Percentiles rank a stretch among this genome's conserved stretches.
These are phyloP conservation scores for Monosporozyma siamensis DNA, from an alignment of 805 yeast genomes.

Conservation along the genomic window DNA sequence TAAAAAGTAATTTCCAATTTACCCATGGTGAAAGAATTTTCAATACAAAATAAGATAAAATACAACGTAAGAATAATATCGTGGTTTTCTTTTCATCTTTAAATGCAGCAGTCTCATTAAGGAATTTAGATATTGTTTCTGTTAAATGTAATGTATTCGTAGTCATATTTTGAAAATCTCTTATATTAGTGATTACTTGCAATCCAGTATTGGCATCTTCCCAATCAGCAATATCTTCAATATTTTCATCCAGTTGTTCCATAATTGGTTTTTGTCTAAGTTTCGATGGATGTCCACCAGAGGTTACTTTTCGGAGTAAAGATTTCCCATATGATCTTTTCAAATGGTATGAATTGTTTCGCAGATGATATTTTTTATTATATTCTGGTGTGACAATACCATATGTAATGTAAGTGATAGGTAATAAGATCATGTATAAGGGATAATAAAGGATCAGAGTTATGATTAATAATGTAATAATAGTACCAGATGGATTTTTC, in stretches of 20 bases:
- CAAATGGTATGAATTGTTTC: background rate
- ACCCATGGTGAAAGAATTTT: constrained; percentile 41
- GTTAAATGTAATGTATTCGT: constrained; percentile 42
- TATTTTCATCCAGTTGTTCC: background rate
- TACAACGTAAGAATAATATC: constrained; percentile 39
- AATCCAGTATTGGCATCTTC: constrained; percentile 22
- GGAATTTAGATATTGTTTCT: constrained; percentile 44
- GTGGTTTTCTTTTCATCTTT: constrained; percentile 61
- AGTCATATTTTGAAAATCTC: constrained; percentile 63
- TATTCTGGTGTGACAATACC: constrained; percentile 66
- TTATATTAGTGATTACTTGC: constrained; percentile 48
- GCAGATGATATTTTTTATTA: constrained; percentile 53
- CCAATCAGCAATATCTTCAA: constrained; percentile 3
- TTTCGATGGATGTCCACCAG: constrained; percentile 14
- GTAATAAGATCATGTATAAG: constrained; percentile 52
- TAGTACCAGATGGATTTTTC: constrained; percentile 64
- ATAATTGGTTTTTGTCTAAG: background rate
- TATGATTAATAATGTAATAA: constrained; percentile 47
- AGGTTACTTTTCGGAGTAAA: constrained; percentile 33
- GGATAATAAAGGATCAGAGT: constrained; percentile 69
- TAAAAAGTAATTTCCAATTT: constrained; percentile 57
- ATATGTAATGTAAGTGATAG: constrained; percentile 45
- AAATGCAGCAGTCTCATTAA: constrained; percentile 60
- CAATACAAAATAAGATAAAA: constrained; percentile 32
- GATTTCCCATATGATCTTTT: constrained; percentile 30